Conservation (phyloP, 345 rosid species). For the Melaleuca quinquenervia region DNA sequence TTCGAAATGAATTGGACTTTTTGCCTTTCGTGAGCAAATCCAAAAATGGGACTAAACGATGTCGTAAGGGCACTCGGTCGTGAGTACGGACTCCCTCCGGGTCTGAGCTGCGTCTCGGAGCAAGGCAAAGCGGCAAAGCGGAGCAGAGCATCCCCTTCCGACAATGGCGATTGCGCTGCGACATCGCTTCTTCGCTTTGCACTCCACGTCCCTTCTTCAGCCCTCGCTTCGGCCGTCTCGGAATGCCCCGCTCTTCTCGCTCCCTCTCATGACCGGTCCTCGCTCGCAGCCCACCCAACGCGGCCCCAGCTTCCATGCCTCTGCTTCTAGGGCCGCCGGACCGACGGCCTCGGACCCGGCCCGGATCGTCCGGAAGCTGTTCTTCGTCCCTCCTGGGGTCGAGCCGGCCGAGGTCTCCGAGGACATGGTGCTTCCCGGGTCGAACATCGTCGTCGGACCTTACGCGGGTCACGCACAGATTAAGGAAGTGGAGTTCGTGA, state of each 20-base stretch:
- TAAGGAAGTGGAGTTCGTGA: constrained; percentile 79
- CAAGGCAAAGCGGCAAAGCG: not conserved
- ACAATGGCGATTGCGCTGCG: not conserved
- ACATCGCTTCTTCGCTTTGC: constrained; percentile 7
- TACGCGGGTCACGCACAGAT: constrained; percentile 88
- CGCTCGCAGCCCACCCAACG: not conserved
- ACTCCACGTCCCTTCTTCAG: not conserved
- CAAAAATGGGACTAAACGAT: not conserved
- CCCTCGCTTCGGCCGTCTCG: not conserved
- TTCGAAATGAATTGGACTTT: not conserved
- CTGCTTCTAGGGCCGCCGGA: constrained; percentile 17
- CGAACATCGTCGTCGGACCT: constrained; percentile 81
- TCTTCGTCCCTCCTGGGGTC: constrained; percentile 81
- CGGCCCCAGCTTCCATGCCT: constrained; percentile 6
- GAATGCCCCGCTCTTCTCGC: not conserved
- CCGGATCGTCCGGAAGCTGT: constrained; percentile 18
- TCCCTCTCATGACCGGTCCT: not conserved
- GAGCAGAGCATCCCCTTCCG: not conserved
- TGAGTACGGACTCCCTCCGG: not conserved
- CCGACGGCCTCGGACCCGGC: constrained; percentile 32
- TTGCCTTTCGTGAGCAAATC: not conserved
- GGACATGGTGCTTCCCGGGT: constrained; percentile 73
- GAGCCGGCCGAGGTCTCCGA: constrained; percentile 52
- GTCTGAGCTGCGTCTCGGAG: not conserved
- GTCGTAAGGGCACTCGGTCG: not conserved